A percentile compares a stretch with the other conserved stretches of the same genome.
Evolutionary conservation across 805 yeast species (phyloP).

Genomic region (Wickerhamomyces subpelliculosus): DNA sequence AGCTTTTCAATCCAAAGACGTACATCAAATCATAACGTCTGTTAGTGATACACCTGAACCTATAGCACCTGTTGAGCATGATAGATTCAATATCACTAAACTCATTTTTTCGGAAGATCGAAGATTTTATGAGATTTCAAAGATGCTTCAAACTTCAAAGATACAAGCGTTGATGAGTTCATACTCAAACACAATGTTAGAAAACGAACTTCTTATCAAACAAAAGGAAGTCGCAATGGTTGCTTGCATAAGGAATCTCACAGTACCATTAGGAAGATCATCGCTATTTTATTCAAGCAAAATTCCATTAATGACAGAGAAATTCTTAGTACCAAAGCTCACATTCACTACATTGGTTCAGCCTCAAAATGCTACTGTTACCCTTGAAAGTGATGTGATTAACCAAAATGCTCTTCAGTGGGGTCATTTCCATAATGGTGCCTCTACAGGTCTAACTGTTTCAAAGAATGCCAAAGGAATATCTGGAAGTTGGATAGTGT

Average conservation of each 20-base stretch:
- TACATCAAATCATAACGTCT: constrained; percentile 32
- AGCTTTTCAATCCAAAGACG: constrained; percentile 28
- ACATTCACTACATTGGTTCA: constrained; percentile 59
- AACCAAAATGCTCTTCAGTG: constrained; percentile 50
- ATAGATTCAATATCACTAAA: constrained; percentile 58
- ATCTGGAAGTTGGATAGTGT: constrained; percentile 87
- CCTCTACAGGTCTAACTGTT: constrained; percentile 74
- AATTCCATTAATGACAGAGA: constrained; percentile 77
- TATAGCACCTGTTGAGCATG: constrained; percentile 61
- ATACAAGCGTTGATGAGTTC: constrained; percentile 43
- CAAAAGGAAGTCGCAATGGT: constrained; percentile 53
- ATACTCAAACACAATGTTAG: constrained; percentile 29
- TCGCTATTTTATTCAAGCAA: constrained; percentile 63
- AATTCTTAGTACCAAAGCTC: constrained; percentile 70
- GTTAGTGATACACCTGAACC: constrained; percentile 38
- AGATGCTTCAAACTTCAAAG: constrained; percentile 62
- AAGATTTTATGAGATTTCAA: constrained; percentile 70
- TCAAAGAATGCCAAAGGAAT: constrained; percentile 62
- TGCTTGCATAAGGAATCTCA: constrained; percentile 57
- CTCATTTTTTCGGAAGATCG: constrained; percentile 73
- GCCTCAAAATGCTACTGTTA: constrained; percentile 61
- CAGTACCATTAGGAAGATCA: constrained; percentile 74
- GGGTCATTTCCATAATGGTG: constrained; percentile 94
- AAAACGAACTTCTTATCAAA: constrained; percentile 46
- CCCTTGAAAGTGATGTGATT: constrained; percentile 47